phyloP scores from a whole-genome alignment of 2,329 filamentous ascomycete genomes.

The Fusarium virguliforme region DNA sequence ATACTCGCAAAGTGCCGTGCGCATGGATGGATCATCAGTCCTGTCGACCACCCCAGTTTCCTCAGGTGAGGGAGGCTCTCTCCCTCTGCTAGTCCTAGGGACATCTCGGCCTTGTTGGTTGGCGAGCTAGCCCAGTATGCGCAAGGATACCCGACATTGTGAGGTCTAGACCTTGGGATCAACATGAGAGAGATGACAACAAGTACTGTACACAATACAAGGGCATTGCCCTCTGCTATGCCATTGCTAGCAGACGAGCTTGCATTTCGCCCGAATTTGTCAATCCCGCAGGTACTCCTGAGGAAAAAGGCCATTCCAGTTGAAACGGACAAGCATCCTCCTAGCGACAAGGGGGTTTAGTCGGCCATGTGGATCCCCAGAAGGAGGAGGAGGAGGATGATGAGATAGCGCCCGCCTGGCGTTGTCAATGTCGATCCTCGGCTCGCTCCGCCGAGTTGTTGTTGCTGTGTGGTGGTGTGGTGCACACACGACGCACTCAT shows the following conservation, averaged over 20 bases:
- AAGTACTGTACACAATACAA: slow-evolving; percentile 7
- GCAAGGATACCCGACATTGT: slow-evolving; percentile 30
- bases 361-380: slow-evolving; percentile 13
- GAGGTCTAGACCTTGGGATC: slow-evolving; percentile 29
- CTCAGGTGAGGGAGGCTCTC: slow-evolving; percentile 34
- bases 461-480: slow-evolving; percentile 12
- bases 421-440: slow-evolving; percentile 24
- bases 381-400: not conserved
- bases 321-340: slow-evolving; percentile 6
- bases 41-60: slow-evolving; percentile 33
- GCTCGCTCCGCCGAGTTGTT: slow-evolving; percentile 30
- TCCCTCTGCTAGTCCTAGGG: slow-evolving; percentile 6
- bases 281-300: slow-evolving; percentile 13
- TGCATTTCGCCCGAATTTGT: slow-evolving; percentile 19
- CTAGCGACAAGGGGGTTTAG: slow-evolving; percentile 21
- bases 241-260: not conserved
- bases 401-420: slow-evolving; percentile 29
- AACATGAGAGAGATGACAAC: not conserved
- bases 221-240: not conserved
- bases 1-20: slow-evolving; percentile 38
- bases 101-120: slow-evolving; percentile 24
- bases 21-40: slow-evolving; percentile 25
- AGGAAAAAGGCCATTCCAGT: slow-evolving; percentile 1
- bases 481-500: slow-evolving; percentile 12
- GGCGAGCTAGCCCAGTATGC: slow-evolving; percentile 1